Conservation (phyloP, 805 yeast species). For the Candida nanaspora region DNA sequence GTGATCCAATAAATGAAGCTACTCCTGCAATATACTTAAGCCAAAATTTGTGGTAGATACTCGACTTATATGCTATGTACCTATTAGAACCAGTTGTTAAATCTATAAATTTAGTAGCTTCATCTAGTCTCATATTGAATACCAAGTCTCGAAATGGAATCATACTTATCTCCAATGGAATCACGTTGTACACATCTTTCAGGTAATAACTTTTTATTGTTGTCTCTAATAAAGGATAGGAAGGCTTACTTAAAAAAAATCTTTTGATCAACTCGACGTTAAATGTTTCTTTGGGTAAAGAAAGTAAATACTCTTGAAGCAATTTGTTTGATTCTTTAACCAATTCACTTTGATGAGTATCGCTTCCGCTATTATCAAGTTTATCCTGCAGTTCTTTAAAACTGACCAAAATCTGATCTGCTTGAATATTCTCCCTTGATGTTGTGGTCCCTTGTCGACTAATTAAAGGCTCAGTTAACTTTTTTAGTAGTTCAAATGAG, state of each 20-base stretch:
- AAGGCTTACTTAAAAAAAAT: conserved; percentile 19
- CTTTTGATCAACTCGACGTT: conserved; percentile 10
- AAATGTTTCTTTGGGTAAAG: conserved; percentile 10
- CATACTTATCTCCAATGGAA: conserved; percentile 38
- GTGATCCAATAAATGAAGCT: conserved; percentile 31
- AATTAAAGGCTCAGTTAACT: no score
- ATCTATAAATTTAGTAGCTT: conserved; percentile 53
- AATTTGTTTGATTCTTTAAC: no score
- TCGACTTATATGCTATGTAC: conserved; percentile 32
- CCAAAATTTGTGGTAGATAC: conserved; percentile 22
- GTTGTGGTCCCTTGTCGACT: no score
- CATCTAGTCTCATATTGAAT: conserved; percentile 48
- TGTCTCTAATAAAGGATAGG: conserved; percentile 14
- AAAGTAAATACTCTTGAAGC: no score
- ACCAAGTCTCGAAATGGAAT: conserved; percentile 59
- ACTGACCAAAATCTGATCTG: no score
- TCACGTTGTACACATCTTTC: conserved; percentile 12
- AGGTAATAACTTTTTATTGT: conserved; percentile 20
- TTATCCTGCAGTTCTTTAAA: no score
- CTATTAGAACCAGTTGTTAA: conserved; percentile 51
- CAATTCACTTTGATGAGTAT: no score
- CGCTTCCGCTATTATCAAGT: no score
- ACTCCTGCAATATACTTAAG: conserved; percentile 36
- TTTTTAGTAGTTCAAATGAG: no score
- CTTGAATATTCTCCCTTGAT: no score